Base-by-base conservation (phyloP, 1,284 basidiomycete species). In the Ceratobasidium papillatum region DNA sequence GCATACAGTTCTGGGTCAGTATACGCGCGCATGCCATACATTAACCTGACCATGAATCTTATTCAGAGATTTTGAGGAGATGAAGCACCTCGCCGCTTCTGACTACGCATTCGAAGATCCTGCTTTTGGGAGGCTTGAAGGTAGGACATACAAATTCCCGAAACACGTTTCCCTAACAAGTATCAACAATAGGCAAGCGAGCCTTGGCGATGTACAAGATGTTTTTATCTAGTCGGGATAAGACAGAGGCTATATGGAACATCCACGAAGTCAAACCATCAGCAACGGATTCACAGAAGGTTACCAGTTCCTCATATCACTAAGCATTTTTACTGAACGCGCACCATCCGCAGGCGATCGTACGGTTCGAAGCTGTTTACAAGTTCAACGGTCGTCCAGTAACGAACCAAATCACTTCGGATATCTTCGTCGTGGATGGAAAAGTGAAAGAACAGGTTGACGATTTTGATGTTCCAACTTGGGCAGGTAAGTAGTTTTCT, bases 361-460 rank as follows among this genome's bases (percentile, higher is more conserved):
- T 71, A 8, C 66, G 54, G 14, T 71, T 71, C 32, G 66, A 71
- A 34, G 66, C 66, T 1, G 32, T 71, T n/a, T 71, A 71, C 41
- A 71, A 71, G 66, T 71, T 71, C 41, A 32, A 59, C 12, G 66
- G 52, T 14, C 54, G 66, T 2, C 66, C 66, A 7, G 66, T 71
- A 27, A 71, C 66, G 25, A 71, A 71, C 43, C 66, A 71, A 22
- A 71, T 71, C 27, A 59, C 66, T 3, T 43, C 66, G 22, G 19
- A 59, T n/a, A 71, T 71, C 22, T 17, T 71, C 36, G 66, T 71
- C 7, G 54, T 71, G 34, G 66, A 71, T 36, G 66, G 66, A 47
- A 71, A 59, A n/a, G 66, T 71, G 5, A 71, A 71, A 34, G 66
- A 71, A 34, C 66, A 71, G 47, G 30, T 59, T 14, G 66, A 71